Conservation (phyloP, 2,329 filamentous ascomycete genomes). For the Onygenales sp. region DNA sequence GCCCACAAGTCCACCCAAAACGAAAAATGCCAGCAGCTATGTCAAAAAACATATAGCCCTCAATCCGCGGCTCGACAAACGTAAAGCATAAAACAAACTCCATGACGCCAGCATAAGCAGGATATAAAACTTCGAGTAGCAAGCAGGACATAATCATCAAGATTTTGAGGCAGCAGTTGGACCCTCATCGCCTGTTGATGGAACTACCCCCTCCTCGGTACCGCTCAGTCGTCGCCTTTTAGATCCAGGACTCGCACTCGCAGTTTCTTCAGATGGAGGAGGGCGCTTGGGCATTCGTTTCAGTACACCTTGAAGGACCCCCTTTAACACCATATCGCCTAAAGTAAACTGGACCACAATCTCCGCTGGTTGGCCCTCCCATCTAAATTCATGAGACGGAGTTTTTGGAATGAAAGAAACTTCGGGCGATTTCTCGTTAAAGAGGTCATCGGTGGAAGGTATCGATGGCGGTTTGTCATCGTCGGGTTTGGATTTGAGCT, state of each 20-base stretch:
- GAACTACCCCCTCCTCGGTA: neutral
- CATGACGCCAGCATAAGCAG: neutral
- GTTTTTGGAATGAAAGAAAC: neutral
- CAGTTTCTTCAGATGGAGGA: neutral
- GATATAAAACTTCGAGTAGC: no score
- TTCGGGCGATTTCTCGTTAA: neutral
- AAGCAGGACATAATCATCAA: neutral
- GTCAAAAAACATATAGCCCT: no score
- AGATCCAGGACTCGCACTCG: no score
- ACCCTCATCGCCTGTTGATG: neutral
- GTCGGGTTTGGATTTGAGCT: neutral
- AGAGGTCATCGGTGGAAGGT: no score
- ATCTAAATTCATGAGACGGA: neutral
- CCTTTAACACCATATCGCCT: constrained; percentile 8
- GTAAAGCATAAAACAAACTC: neutral
- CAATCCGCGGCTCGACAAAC: neutral
- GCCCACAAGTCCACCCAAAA: no score
- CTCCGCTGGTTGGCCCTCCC: constrained; percentile 9
- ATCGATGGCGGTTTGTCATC: neutral
- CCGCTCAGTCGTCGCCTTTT: neutral
- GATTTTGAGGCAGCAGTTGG: neutral
- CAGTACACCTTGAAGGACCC: constrained; percentile 7
- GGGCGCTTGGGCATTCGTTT: constrained; percentile 1
- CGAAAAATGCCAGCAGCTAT: no score
- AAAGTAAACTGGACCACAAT: constrained; percentile 8